Percentiles rank a stretch among this genome's conserved stretches.
Evolutionary conservation across 345 rosid species (phyloP).

Genomic region (Boechera divaricarpa): DNA sequence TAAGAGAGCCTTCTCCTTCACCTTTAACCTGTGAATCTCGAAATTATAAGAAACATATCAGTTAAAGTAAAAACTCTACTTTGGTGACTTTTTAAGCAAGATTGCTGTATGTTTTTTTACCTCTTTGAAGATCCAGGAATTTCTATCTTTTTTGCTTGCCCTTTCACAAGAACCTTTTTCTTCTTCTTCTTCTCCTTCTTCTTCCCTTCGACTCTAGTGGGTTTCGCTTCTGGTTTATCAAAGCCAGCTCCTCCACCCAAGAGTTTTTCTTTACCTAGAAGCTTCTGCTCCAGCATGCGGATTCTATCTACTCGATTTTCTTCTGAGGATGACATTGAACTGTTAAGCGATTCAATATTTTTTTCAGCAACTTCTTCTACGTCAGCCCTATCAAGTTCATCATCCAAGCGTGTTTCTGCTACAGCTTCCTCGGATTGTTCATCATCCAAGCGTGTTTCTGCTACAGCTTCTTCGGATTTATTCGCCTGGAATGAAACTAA

Average conservation of each 20-base stretch:
- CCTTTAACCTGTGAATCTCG: slow-evolving; percentile 59
- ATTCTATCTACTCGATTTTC: slow-evolving; percentile 40
- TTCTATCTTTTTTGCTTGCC: slow-evolving; percentile 46
- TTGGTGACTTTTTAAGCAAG: background rate
- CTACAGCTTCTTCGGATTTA: slow-evolving; percentile 30
- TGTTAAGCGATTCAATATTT: slow-evolving; percentile 43
- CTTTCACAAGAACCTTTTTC: slow-evolving; percentile 49
- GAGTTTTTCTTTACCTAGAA: slow-evolving; percentile 39
- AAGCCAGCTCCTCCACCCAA: slow-evolving; percentile 34
- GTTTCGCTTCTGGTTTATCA: slow-evolving; percentile 14
- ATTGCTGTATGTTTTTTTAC: slow-evolving; percentile 35
- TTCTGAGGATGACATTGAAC: slow-evolving; percentile 17
- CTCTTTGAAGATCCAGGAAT: slow-evolving; percentile 73
- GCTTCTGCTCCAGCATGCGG: slow-evolving; percentile 41
- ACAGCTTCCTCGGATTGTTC: slow-evolving; percentile 37
- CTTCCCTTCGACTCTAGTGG: slow-evolving; percentile 28
- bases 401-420: slow-evolving; percentile 32
- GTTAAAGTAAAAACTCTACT: background rate
- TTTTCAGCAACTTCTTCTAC: slow-evolving; percentile 43
- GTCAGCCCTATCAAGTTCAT: slow-evolving; percentile 40
- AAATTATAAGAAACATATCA: background rate
- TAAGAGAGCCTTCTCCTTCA: slow-evolving; percentile 78
- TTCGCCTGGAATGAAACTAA: slow-evolving; percentile 23
- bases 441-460: slow-evolving; percentile 35
- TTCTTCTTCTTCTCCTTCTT: slow-evolving; percentile 38